Base-by-base conservation (phyloP, 495 filamentous ascomycete species). In the Penicillium macrosclerotiorum region DNA sequence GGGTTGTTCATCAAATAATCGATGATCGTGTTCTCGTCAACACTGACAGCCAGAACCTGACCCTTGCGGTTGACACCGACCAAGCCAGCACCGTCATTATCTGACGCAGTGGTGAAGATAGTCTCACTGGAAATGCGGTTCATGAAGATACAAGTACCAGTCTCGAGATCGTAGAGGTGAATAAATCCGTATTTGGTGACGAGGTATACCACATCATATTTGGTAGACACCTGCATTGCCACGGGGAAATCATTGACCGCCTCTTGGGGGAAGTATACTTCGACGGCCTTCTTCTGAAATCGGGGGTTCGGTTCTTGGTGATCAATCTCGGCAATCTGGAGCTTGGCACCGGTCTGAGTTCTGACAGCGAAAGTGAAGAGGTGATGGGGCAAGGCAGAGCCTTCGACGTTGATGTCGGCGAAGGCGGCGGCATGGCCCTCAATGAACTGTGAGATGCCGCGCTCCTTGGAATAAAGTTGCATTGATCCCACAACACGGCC, bases 111-210 rank as follows among this genome's bases (percentile, higher is more conserved):
- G 12, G 90, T 91, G 71, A 99, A 99, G 60, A 99, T 97, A 0
- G 93, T 99, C 62, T 99, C 93, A 71, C 90, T 94, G 16, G 93
- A 99, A 59, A 99, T 99, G 39, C 93, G 86, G 72, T 99, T 97
- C 91, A 99, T 95, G 81, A 96, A 99, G 61, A 99, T 92, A 62
- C 90, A 93, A n/a, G 88, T 89, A 25, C 88, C 93, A 5, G 88
- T 92, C 72, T 97, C 93, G 33, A 99, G 80, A 57, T 99, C 93
- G 67, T 97, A 97, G 8, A 99, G 80, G 67, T 99, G 93, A 54
- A 99, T 97, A 71, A 97, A 99, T 31, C 93, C 93, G 62, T 96
- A 99, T 64, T 99, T 99, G 13, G 93, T 99, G 43, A 97, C 89
- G 29, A 99, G 80, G 66, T 96, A 96, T 45, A 97, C 87, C 59